Conservation (phyloP, 1,139 yeast genomes). For the Kurtzmaniella quercitrusa region DNA sequence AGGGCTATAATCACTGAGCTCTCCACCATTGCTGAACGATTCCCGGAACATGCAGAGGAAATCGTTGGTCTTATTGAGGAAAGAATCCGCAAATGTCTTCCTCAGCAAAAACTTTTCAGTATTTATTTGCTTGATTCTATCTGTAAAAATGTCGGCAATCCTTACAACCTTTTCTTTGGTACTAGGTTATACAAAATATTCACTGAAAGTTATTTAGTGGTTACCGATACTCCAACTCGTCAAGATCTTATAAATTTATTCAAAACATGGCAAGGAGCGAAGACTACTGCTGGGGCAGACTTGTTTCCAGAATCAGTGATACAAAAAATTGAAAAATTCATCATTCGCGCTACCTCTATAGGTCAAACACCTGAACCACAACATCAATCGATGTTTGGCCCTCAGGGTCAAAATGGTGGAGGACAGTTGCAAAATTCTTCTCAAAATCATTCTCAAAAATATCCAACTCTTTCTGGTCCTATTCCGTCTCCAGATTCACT, state of each 20-base stretch:
- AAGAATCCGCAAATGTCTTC: conserved; percentile 33
- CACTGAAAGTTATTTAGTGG: conserved; percentile 36
- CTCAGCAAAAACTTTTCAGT: conserved; percentile 35
- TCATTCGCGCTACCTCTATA: conserved; percentile 34
- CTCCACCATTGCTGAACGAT: conserved; percentile 33
- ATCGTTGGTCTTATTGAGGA: conserved; percentile 32
- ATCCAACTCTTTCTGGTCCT: conserved; percentile 5
- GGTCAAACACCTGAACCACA: conserved; percentile 2
- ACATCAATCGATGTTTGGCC: conserved; percentile 1
- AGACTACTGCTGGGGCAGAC: conserved; percentile 31
- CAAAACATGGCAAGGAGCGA: conserved; percentile 36
- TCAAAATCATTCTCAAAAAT: neutral
- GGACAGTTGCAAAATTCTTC: conserved; percentile 14
- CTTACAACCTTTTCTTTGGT: conserved; percentile 38
- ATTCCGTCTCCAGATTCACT: conserved; percentile 23
- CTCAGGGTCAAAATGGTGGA: neutral
- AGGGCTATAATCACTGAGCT: conserved; percentile 37
- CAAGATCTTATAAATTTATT: conserved; percentile 36
- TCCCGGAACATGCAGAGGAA: conserved; percentile 26
- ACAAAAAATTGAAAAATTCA: conserved; percentile 34
- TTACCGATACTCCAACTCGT: conserved; percentile 35
- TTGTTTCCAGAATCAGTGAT: conserved; percentile 30
- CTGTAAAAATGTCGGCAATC: conserved; percentile 41
- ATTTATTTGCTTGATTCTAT: conserved; percentile 41
- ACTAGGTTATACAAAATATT: conserved; percentile 29